Base-by-base conservation (phyloP, 1,284 basidiomycete genomes). In the Neolentinus lepideus region DNA sequence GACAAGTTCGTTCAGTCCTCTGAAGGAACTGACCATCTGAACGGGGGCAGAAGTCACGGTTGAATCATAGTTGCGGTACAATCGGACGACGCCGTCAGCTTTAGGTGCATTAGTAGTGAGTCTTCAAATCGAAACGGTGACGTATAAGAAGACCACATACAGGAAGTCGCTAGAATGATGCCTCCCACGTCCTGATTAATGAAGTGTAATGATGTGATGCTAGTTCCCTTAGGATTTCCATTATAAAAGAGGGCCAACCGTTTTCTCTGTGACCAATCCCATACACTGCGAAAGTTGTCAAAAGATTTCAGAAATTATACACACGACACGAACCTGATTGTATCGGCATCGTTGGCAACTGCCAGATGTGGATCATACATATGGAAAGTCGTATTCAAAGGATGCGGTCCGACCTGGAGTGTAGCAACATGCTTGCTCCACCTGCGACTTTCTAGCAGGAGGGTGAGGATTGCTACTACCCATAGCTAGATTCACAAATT, bases 121-220 rank as follows among this genome's bases (percentile, higher is more conserved):
- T 33, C n/a, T 2, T 35, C 11, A 53, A 19, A 51, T 43, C 19
- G 11, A 29, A 11, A 24, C 47, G 21, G 10, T 35, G 9, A 26
- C n/a, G n/a, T n/a, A 43, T 25, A 24, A 21, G 27, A 35, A 12
- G 54, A 54, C 52, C 24, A 70, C 82, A 62, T 66, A 93, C 93
- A 85, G 54, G 94, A 89, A 8, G 87, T 94, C 43, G 92, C 88
- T 55, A 99, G 74, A 58, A 99, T 85, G 57, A 98, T 84, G 1
- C 93, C 93, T 21, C 93, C 90, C 11, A 94, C 90, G 58, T 97
- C 94, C 71, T 99, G 93, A 68, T 99, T 98, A 70, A 99, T 92
- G 66, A 98, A 88, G 55, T 92, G 81, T n/a, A 98, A 73, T 1
- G 90, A 87, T 0, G 96, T 97, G 60, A 98, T 92, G 58, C 83